Percentiles rank a stretch among this genome's conserved stretches.
Evolutionary conservation across 106 monocot genomes (phyloP).

Genomic region (Allium cepa): DNA sequence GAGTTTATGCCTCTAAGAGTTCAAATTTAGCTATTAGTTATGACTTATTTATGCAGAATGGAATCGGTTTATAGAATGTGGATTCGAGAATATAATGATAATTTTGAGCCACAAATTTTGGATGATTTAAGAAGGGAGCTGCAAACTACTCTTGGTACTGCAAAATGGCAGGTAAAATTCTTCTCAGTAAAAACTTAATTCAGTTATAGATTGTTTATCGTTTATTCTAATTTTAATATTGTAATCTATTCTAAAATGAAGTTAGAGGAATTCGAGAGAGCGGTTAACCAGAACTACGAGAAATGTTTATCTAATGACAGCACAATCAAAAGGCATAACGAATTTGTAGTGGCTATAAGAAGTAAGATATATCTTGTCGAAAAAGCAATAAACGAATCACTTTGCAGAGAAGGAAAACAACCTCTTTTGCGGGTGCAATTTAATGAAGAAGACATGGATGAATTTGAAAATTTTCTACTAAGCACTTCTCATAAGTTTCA

Average conservation of each 20-base stretch:
- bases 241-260: slow-evolving; percentile 4
- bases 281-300: slow-evolving; percentile 24
- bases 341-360: slow-evolving; percentile 36
- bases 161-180: slow-evolving; percentile 80
- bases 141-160: slow-evolving; percentile 64
- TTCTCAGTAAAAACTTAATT: not conserved
- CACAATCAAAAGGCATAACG: slow-evolving; percentile 28
- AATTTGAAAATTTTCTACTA: slow-evolving; percentile 48
- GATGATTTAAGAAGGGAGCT: slow-evolving; percentile 57
- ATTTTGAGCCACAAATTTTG: slow-evolving; percentile 13
- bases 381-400: slow-evolving; percentile 20
- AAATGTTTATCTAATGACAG: slow-evolving; percentile 25
- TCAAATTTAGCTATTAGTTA: not conserved
- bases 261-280: slow-evolving; percentile 85
- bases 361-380: slow-evolving; percentile 33
- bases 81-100: slow-evolving; percentile 31
- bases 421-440: slow-evolving; percentile 40
- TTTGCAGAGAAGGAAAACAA: slow-evolving; percentile 25
- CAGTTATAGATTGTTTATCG: too few relatives aligned
- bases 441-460: slow-evolving; percentile 42
- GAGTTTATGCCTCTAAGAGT: slow-evolving; percentile 8
- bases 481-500: slow-evolving; percentile 9
- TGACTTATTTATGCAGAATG: slow-evolving; percentile 42
- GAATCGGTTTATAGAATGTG: slow-evolving; percentile 75
- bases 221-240: too few relatives aligned